Percentiles rank a stretch among this genome's conserved stretches.
Conservation (phyloP, 2,329 filamentous ascomycete species). For the Pseudogymnoascus sp. region DNA sequence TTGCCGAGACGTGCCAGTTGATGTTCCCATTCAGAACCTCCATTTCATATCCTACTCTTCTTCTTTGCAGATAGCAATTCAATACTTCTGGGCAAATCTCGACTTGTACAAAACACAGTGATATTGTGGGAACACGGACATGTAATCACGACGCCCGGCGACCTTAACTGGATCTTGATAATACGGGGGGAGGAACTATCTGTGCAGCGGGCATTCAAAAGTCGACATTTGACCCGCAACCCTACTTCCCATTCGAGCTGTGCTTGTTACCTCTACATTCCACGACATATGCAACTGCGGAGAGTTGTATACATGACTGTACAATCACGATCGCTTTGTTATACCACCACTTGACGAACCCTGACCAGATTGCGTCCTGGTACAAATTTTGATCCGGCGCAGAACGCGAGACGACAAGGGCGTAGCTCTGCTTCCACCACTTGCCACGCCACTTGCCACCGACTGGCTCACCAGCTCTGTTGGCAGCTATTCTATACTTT, state of each 20-base stretch:
- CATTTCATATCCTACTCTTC: constrained; percentile 3
- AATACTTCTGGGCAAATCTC: background rate
- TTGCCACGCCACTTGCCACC: background rate
- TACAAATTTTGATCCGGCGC: background rate
- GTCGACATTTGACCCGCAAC: constrained; percentile 5
- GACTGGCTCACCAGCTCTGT: background rate
- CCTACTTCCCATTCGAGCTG: constrained; percentile 2
- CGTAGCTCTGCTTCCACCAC: background rate
- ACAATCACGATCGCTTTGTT: background rate
- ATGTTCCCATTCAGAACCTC: constrained; percentile 7
- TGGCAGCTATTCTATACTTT: background rate
- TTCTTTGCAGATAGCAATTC: constrained; percentile 7
- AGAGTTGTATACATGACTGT: constrained; percentile 1
- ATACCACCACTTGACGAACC: background rate
- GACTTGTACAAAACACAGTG: constrained; percentile 1
- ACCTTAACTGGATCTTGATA: background rate
- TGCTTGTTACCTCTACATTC: constrained; percentile 3
- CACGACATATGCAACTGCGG: constrained; percentile 6
- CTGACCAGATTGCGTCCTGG: background rate
- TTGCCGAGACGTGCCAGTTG: constrained; percentile 5
- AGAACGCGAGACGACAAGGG: background rate
- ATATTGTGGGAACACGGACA: constrained; percentile 6
- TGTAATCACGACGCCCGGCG: background rate
- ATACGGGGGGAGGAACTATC: constrained; percentile 7
- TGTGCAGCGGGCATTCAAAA: background rate